These are phyloP conservation scores for Mortierella sp. DNA, from an alignment of 371 early-diverging fungal species.

Conservation along the genomic window DNA sequence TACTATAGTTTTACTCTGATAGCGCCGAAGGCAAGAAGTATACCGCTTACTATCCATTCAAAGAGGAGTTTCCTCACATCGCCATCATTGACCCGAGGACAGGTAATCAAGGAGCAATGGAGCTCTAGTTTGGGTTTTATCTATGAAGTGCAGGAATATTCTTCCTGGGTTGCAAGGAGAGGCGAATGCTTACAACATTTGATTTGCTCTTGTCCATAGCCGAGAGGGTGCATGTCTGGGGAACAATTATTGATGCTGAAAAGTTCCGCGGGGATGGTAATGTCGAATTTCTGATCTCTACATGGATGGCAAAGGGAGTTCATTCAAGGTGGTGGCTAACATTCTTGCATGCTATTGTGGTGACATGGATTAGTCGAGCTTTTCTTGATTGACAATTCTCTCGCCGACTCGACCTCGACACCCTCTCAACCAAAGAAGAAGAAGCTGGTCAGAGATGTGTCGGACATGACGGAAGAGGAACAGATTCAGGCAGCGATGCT, in stretches of 20 bases:
- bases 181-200: not conserved
- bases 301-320: too few relatives aligned
- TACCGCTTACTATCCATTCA: constrained; percentile 75
- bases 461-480: constrained; percentile 93
- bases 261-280: constrained; percentile 81
- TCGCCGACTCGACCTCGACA: constrained; percentile 30
- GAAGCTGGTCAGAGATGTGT: constrained; percentile 45
- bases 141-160: too few relatives aligned
- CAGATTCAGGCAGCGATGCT: constrained; percentile 85
- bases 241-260: constrained; percentile 58
- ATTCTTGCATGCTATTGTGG: not conserved
- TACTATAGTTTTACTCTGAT: constrained; percentile 65
- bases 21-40: constrained; percentile 81
- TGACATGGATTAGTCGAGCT: constrained; percentile 26
- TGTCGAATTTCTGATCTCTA: not conserved
- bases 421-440: constrained; percentile 31
- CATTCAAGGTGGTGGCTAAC: too few relatives aligned
- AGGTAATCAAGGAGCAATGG: constrained; percentile 66
- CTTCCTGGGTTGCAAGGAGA: not conserved
- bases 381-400: constrained; percentile 56
- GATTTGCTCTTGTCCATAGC: constrained; percentile 49
- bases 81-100: constrained; percentile 93
- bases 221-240: constrained; percentile 78
- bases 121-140: too few relatives aligned
- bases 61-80: constrained; percentile 77